phyloP scores from a whole-genome alignment of 176 grass and related monocot species.

The Ampelocalamus luodianensis region DNA sequence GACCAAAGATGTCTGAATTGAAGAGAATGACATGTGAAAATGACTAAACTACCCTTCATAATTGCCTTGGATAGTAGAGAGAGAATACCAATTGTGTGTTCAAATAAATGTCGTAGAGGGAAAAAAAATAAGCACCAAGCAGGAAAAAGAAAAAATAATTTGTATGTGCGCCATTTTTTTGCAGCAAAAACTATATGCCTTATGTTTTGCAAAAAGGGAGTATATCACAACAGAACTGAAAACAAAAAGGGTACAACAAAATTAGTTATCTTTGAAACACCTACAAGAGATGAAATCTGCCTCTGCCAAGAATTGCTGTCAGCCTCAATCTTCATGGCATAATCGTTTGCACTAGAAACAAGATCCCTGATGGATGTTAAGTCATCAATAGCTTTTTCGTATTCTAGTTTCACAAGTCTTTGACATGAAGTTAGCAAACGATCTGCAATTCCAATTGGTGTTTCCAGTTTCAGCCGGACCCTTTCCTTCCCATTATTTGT shows the following conservation, averaged over 20 bases:
- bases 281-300: conserved; percentile 78
- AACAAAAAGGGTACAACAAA: conserved; percentile 8
- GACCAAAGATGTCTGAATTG: not conserved
- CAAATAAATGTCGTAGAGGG: not conserved
- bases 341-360: conserved; percentile 63
- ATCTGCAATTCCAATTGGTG: conserved; percentile 88
- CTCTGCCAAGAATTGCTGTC: conserved; percentile 71
- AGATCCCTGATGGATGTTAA: conserved; percentile 81
- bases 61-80: not conserved
- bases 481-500: conserved; percentile 93
- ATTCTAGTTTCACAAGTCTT: conserved; percentile 72
- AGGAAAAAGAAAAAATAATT: conserved; percentile 25
- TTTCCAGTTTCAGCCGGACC: conserved; percentile 85
- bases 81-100: not conserved
- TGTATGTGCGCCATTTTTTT: conserved; percentile 16
- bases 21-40: not conserved
- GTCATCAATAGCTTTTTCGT: conserved; percentile 76
- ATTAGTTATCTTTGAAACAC: conserved; percentile 40
- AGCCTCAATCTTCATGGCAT: conserved; percentile 68
- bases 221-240: conserved; percentile 30
- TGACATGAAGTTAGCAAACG: conserved; percentile 84
- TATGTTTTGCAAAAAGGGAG: conserved; percentile 7
- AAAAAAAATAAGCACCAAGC: not conserved
- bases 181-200: not conserved
- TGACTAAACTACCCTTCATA: conserved; percentile 24